phyloP scores from a whole-genome alignment of 192 early-diverging fungal genomes.

The Podila horticola region DNA sequence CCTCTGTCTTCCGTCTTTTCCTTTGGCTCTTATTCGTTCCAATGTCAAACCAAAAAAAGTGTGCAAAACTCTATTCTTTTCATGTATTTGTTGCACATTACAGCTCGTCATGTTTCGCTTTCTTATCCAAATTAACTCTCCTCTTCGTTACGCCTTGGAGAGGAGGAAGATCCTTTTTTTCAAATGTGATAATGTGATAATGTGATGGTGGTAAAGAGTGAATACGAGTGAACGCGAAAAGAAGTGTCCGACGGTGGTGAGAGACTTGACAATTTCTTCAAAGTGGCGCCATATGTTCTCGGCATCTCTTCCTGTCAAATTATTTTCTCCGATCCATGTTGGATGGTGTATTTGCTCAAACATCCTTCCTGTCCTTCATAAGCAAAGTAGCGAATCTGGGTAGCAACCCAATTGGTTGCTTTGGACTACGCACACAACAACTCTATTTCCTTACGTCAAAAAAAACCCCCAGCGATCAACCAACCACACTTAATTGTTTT shows the following conservation, averaged over 20 bases:
- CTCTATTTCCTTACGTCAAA: not conserved
- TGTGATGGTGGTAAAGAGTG: too few relatives aligned
- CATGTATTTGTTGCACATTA: not conserved
- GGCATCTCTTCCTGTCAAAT: too few relatives aligned
- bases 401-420: conserved; percentile 1
- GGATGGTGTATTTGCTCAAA: too few relatives aligned
- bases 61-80: not conserved
- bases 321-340: too few relatives aligned
- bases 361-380: too few relatives aligned
- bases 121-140: not conserved
- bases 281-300: too few relatives aligned
- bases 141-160: not conserved
- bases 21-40: not conserved
- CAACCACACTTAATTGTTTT: not conserved
- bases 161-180: not conserved
- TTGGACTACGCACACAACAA: not conserved
- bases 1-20: not conserved
- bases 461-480: not conserved
- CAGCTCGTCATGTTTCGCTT: not conserved
- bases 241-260: too few relatives aligned
- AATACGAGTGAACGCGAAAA: too few relatives aligned
- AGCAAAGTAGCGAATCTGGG: not conserved
- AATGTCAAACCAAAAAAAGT: not conserved
- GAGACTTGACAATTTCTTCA: too few relatives aligned
- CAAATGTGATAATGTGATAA: not conserved